Conservation (phyloP, 768 basidiomycete species). For the Lyophyllum atratum region DNA sequence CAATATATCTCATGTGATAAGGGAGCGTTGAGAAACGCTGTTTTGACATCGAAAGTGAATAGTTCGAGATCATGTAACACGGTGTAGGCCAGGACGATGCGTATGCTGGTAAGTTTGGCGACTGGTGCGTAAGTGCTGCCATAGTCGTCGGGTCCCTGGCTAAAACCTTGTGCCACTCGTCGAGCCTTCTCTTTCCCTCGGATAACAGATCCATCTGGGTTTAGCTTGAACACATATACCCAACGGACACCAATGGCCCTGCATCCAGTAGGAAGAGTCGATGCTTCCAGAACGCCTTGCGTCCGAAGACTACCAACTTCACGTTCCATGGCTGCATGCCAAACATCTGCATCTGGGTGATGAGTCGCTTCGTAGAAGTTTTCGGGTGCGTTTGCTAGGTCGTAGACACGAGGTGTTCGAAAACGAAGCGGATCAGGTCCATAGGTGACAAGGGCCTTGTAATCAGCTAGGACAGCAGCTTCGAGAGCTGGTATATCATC, state of each 20-base stretch:
- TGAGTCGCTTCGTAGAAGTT: conserved; percentile 18
- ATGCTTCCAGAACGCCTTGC: conserved; percentile 28
- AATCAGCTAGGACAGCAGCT: background rate
- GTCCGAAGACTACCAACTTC: conserved; percentile 21
- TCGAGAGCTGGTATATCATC: background rate
- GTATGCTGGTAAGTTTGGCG: conserved; percentile 22
- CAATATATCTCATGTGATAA: conserved; percentile 20
- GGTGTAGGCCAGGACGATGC: conserved; percentile 25
- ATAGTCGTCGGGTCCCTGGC: conserved; percentile 33
- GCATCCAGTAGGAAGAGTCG: conserved; percentile 24
- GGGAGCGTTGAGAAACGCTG: conserved; percentile 26
- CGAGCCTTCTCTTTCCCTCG: conserved; percentile 29
- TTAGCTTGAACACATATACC: conserved; percentile 39
- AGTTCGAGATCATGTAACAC: conserved; percentile 21
- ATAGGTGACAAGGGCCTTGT: background rate
- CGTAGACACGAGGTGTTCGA: background rate
- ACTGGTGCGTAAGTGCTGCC: conserved; percentile 34
- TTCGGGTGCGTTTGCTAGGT: conserved; percentile 15
- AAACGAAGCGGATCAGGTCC: background rate
- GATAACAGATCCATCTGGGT: conserved; percentile 28
- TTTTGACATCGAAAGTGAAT: conserved; percentile 28
- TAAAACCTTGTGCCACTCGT: conserved; percentile 25
- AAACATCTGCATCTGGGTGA: conserved; percentile 19
- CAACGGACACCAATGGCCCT: conserved; percentile 33
- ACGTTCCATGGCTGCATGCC: conserved; percentile 23